phyloP scores from a whole-genome alignment of 2,329 filamentous ascomycete species.

The Exophiala oligosperma region DNA sequence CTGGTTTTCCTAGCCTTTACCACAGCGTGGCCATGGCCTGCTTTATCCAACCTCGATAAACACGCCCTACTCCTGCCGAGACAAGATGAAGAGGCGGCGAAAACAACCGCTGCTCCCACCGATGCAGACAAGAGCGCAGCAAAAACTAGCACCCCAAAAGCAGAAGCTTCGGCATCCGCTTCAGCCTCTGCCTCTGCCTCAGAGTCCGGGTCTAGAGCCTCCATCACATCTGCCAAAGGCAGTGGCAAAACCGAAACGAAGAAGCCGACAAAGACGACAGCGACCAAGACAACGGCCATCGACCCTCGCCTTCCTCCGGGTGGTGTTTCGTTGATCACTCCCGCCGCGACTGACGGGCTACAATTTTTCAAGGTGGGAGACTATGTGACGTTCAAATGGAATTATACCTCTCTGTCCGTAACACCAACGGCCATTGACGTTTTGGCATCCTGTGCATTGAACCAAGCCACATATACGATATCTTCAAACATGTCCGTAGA shows the following conservation, averaged over 20 bases:
- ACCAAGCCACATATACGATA: constrained; percentile 62
- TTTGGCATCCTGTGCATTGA: constrained; percentile 60
- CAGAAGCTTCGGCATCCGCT: background rate
- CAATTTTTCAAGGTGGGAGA: constrained; percentile 67
- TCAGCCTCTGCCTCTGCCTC: background rate
- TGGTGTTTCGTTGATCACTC: constrained; percentile 63
- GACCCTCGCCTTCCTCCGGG: constrained; percentile 57
- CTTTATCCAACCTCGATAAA: constrained; percentile 23
- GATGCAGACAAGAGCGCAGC: constrained; percentile 2
- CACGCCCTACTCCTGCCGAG: constrained; percentile 28
- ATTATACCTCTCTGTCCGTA: constrained; percentile 61
- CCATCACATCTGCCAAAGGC: constrained; percentile 6
- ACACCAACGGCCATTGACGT: constrained; percentile 62
- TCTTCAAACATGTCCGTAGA: constrained; percentile 58
- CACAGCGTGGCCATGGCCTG: constrained; percentile 35
- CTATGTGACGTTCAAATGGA: constrained; percentile 65
- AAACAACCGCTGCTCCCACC: constrained; percentile 1
- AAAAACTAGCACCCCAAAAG: constrained; percentile 8
- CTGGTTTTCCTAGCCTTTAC: constrained; percentile 31
- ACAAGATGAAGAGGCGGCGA: constrained; percentile 20
- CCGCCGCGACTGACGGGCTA: constrained; percentile 48
- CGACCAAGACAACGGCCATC: constrained; percentile 44
- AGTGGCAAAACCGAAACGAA: constrained; percentile 16
- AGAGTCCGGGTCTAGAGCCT: background rate
- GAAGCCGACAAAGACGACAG: constrained; percentile 18